Evolutionary conservation across 257 asterid species (phyloP).

Genomic region (Fraxinus americana): DNA sequence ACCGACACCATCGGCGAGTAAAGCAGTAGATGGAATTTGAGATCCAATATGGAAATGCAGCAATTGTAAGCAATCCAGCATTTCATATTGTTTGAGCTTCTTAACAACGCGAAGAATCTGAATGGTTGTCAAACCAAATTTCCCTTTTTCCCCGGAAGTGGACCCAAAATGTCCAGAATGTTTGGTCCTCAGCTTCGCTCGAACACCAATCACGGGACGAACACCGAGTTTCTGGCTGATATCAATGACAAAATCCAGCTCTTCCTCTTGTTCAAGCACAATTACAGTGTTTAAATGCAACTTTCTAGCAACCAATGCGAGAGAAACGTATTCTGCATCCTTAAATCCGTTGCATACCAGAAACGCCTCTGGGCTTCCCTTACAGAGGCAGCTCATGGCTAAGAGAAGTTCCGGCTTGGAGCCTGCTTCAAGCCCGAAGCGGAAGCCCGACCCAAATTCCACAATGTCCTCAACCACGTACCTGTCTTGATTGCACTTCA

Average conservation of each 20-base stretch:
- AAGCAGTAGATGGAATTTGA: slow-evolving; percentile 53
- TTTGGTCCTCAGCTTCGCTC: slow-evolving; percentile 64
- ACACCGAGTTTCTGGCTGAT: slow-evolving; percentile 43
- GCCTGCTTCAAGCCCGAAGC: slow-evolving; percentile 64
- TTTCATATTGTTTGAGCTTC: slow-evolving; percentile 41
- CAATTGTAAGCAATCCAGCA: slow-evolving; percentile 63
- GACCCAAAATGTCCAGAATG: slow-evolving; percentile 68
- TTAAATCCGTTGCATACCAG: slow-evolving; percentile 64
- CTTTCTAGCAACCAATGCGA: slow-evolving; percentile 58
- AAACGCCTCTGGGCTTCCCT: slow-evolving; percentile 55
- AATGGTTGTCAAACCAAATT: slow-evolving; percentile 54
- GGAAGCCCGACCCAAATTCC: slow-evolving; percentile 47
- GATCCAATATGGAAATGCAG: slow-evolving; percentile 70
- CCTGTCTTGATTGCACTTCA: slow-evolving; percentile 62
- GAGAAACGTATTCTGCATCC: slow-evolving; percentile 54
- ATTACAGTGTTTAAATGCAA: slow-evolving; percentile 49
- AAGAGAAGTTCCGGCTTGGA: slow-evolving; percentile 66
- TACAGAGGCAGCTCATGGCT: slow-evolving; percentile 61
- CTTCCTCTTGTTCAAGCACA: slow-evolving; percentile 65
- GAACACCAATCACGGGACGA: slow-evolving; percentile 54
- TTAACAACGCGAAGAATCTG: slow-evolving; percentile 60
- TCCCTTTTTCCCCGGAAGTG: slow-evolving; percentile 65
- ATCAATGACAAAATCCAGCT: slow-evolving; percentile 57
- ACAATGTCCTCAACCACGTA: slow-evolving; percentile 63
- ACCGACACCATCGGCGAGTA: slow-evolving; percentile 53